Base-by-base conservation (phyloP, 1,139 yeast species). In the Geotrichum armillariae region DNA sequence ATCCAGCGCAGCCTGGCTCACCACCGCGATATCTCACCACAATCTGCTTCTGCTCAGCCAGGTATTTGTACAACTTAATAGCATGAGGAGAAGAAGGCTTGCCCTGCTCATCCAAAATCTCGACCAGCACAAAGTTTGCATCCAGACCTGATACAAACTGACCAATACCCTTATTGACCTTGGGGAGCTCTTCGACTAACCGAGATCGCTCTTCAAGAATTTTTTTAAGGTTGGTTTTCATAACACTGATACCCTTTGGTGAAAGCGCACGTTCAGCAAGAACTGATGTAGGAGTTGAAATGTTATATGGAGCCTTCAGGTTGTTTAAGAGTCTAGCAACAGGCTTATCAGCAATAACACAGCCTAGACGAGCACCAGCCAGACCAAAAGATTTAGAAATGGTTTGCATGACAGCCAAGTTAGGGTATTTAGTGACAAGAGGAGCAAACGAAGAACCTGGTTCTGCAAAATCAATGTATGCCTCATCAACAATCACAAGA, bases 271-370 rank as follows among this genome's bases (percentile, higher is more conserved):
- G 78, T 22, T 75, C 58, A 0, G 96, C 98, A 40, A 89, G 73
- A 47, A 78, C 78, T 2, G 97, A 75, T 0, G 98, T 84, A 56
- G 87, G 74, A 5, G 91, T 80, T 8, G 96, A 87, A 47, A 93
- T 87, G 66, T 93, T 94, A 70, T 93, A 94, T 1, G 99, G 99
- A 38, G 95, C 96, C 65, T 91, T 93, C 85, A 93, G 83, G 25
- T 95, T 80, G 66, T 94, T 93, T 60, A 93, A 72, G 49, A 85
- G 77, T 16, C 68, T 63, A 0, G 96, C 78, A 48, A 93, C 73
- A 50, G 78, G 79, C 12, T 73, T 70, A 14, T 78, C 73, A 9
- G 91, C 76, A 64, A 68, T 91, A 0, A 96, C 83, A 54, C 89
- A 74, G 20, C 99, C 99, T 46, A 91, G 58, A 60, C 99, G 78